Conservation (phyloP, 1,139 yeast species). For the Scheffersomyces cryptocercus region DNA sequence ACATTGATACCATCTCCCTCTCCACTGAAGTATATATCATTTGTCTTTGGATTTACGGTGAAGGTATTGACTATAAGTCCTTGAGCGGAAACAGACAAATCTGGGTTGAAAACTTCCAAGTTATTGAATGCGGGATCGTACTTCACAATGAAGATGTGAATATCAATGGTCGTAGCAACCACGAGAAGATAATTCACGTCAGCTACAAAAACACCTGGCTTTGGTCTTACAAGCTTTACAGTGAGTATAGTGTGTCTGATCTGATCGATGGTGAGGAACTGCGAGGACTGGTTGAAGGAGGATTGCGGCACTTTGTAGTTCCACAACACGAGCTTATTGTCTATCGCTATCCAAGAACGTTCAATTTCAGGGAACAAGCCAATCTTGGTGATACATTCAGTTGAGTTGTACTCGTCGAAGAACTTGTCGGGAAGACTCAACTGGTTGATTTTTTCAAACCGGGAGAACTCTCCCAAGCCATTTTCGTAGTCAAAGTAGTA, state of each 20-base stretch:
- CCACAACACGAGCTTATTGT: constrained; percentile 84
- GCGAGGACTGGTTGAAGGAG: constrained; percentile 52
- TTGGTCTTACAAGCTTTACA: constrained; percentile 78
- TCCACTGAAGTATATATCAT: constrained; percentile 84
- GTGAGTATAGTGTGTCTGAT: constrained; percentile 75
- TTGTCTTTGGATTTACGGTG: constrained; percentile 58
- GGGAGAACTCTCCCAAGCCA: constrained; percentile 59
- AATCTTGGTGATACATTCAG: constrained; percentile 71
- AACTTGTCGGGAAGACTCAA: constrained; percentile 81
- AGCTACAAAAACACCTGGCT: constrained; percentile 75
- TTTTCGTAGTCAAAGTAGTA: constrained; percentile 43
- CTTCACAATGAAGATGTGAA: constrained; percentile 76
- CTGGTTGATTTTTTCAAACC: constrained; percentile 72
- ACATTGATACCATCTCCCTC: constrained; percentile 73
- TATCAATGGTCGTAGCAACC: constrained; percentile 77
- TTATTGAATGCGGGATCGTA: constrained; percentile 50
- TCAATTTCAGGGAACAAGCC: constrained; percentile 83
- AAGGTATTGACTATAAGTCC: constrained; percentile 75
- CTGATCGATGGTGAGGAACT: constrained; percentile 81
- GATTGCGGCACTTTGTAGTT: constrained; percentile 62
- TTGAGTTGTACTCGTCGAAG: constrained; percentile 70
- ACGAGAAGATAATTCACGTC: constrained; percentile 71
- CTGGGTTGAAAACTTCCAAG: constrained; percentile 78
- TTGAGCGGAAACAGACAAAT: constrained; percentile 74
- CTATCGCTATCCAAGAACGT: constrained; percentile 87